Evolutionary conservation across 352 stramenopile genomes (phyloP), one percentile per base, ranked within the genome.

Genomic region (Globisporangium lucens): DNA sequence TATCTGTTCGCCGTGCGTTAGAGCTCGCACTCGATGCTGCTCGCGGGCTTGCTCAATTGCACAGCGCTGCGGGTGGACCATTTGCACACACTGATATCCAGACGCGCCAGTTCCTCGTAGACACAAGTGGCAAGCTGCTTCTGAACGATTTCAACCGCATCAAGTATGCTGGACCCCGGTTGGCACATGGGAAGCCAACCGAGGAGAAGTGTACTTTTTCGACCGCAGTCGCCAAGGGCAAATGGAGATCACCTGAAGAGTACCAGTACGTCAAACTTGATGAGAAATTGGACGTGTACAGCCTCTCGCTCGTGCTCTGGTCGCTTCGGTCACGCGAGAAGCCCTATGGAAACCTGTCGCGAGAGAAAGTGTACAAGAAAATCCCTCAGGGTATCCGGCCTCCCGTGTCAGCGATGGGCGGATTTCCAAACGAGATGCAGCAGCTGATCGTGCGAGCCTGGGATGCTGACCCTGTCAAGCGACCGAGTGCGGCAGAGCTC

Each of bases 91-190:
- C 85, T 0, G 87, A 95, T 72, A 77, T 95, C 35, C 87, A 95
- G 63, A 71, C 84, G 27, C 84, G 87, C 1, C 87, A 95, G 68
- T 93, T 95, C 55, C 67, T 95, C 43, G 75, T 94, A n/a, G 73
- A 90, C 65, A 59, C 61, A 1, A 73, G 78, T 12, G 85, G 84
- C 2, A 78, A 70, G 0, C 71, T 94, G 30, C 71, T 80, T 61
- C 62, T 95, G 30, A 95, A 95, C 57, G 87, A 95, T 65, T 90
- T 95, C 35, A 95, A 95, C 58, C 79, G 87, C 10, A 71, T 93
- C 56, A 91, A 91, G 64, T 91, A 90, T 66, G 78, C 78, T 13
- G 85, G 85, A 8, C 75, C 68, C 2, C 75, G 76, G 7, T 51
- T 80, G 1, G 66, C 80, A 5, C 56, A 84, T 15, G 75, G 84